These are phyloP conservation scores for Taphrina wiesneri DNA, from an alignment of 1,139 yeast species.

Conservation along the genomic window DNA sequence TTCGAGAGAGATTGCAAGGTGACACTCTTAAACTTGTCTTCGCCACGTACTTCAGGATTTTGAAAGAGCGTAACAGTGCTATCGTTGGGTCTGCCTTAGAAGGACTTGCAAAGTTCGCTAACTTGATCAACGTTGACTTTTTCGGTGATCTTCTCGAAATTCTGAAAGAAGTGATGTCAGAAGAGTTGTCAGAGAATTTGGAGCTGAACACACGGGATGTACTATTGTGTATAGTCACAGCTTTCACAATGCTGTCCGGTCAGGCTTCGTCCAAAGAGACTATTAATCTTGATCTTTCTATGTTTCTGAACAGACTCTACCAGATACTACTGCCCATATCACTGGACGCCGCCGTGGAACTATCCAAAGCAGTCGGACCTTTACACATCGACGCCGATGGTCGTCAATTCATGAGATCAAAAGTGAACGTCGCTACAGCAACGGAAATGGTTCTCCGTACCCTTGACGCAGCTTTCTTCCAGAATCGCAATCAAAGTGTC, in stretches of 20 bases:
- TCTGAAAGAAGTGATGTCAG: conserved; percentile 64
- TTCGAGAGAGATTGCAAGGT: conserved; percentile 80
- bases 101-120: conserved; percentile 86
- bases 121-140: conserved; percentile 85
- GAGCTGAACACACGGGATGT: conserved; percentile 59
- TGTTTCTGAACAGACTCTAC: conserved; percentile 40
- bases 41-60: conserved; percentile 71
- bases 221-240: conserved; percentile 80
- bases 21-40: conserved; percentile 74
- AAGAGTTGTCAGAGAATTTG: conserved; percentile 42
- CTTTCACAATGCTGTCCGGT: conserved; percentile 79
- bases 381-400: conserved; percentile 61
- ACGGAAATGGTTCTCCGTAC: conserved; percentile 78
- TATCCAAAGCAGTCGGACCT: conserved; percentile 69
- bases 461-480: conserved; percentile 77
- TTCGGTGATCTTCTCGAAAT: conserved; percentile 91
- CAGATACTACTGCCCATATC: conserved; percentile 59
- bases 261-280: conserved; percentile 54
- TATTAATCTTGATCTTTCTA: conserved; percentile 46
- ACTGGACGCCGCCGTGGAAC: conserved; percentile 77
- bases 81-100: conserved; percentile 85
- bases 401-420: conserved; percentile 48
- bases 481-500: conserved; percentile 53
- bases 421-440: conserved; percentile 81
- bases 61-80: conserved; percentile 63